Evolutionary conservation across 768 basidiomycete species (phyloP).

Genomic region (Leccinum olivaceopallidum): DNA sequence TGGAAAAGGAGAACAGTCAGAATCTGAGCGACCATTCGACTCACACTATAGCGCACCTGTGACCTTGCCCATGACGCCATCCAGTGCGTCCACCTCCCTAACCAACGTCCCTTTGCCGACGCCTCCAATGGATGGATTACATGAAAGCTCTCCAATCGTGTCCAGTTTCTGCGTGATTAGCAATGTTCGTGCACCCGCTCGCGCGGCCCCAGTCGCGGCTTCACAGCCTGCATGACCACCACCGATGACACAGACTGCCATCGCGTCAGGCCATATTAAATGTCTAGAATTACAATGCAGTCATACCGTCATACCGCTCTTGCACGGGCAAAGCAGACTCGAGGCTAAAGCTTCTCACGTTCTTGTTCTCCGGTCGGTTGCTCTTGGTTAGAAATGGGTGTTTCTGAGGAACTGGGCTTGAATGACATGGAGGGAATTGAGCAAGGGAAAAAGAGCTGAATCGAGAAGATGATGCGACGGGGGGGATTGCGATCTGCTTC

Average conservation of each 20-base stretch:
- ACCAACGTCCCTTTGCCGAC: slow-evolving; percentile 92
- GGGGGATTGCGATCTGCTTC: background rate
- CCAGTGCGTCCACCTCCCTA: slow-evolving; percentile 88
- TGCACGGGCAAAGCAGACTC: background rate
- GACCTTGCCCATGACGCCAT: slow-evolving; percentile 82
- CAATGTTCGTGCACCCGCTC: slow-evolving; percentile 78
- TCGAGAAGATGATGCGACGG: background rate
- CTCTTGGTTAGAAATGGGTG: background rate
- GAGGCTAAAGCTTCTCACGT: slow-evolving; percentile 3
- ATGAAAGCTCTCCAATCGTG: slow-evolving; percentile 83
- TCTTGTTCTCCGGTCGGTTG: background rate
- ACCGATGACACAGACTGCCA: slow-evolving; percentile 80
- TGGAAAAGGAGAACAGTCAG: slow-evolving; percentile 27
- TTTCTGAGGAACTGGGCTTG: background rate
- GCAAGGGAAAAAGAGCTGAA: background rate
- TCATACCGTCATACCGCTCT: slow-evolving; percentile 28
- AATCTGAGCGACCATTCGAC: background rate
- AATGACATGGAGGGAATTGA: background rate
- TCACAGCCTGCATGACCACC: slow-evolving; percentile 95
- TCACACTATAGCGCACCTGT: slow-evolving; percentile 51
- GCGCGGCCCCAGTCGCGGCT: slow-evolving; percentile 83
- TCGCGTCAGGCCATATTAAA: slow-evolving; percentile 31
- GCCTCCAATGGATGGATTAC: slow-evolving; percentile 91
- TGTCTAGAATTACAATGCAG: background rate
- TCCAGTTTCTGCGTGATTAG: slow-evolving; percentile 81